These are phyloP conservation scores for Senna siamea DNA, from an alignment of 306 rosid species.

Conservation along the genomic window DNA sequence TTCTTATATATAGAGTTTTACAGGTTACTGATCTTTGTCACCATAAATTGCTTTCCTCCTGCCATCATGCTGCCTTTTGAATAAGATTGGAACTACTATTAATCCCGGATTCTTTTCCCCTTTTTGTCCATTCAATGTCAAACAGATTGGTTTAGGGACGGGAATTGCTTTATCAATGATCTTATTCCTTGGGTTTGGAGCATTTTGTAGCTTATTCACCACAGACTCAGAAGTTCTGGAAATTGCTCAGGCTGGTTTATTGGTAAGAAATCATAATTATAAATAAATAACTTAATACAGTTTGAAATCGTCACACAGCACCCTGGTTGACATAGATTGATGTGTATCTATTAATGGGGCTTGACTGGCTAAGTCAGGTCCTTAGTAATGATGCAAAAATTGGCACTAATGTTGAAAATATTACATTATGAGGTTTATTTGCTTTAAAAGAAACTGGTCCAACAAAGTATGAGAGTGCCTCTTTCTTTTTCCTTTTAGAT, in stretches of 20 bases:
- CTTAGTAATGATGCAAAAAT: slow-evolving; percentile 3
- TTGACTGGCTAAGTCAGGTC: slow-evolving; percentile 2
- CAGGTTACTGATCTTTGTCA: slow-evolving; percentile 57
- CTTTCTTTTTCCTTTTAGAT: too few species aligned
- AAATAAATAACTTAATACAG: neutral
- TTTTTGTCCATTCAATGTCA: slow-evolving; percentile 33
- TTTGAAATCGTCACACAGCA: slow-evolving; percentile 7
- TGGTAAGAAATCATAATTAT: slow-evolving; percentile 59
- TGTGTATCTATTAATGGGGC: neutral
- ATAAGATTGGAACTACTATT: slow-evolving; percentile 30
- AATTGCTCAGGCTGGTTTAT: slow-evolving; percentile 76
- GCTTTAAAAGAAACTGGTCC: neutral
- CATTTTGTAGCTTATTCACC: slow-evolving; percentile 77
- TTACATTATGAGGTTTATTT: slow-evolving; percentile 10
- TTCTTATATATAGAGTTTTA: slow-evolving; percentile 65
- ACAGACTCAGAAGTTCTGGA: slow-evolving; percentile 75
- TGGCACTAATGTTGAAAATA: neutral
- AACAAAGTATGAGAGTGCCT: slow-evolving; percentile 14
- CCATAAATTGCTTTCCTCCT: slow-evolving; percentile 26
- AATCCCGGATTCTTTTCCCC: slow-evolving; percentile 34
- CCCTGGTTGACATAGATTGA: slow-evolving; percentile 3
- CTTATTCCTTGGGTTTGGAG: slow-evolving; percentile 76
- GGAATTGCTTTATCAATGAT: slow-evolving; percentile 69
- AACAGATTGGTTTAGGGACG: slow-evolving; percentile 76
- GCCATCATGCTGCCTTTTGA: neutral